These are phyloP conservation scores for Marasmius sp. DNA, from an alignment of 1,284 basidiomycete species.

Conservation along the genomic window DNA sequence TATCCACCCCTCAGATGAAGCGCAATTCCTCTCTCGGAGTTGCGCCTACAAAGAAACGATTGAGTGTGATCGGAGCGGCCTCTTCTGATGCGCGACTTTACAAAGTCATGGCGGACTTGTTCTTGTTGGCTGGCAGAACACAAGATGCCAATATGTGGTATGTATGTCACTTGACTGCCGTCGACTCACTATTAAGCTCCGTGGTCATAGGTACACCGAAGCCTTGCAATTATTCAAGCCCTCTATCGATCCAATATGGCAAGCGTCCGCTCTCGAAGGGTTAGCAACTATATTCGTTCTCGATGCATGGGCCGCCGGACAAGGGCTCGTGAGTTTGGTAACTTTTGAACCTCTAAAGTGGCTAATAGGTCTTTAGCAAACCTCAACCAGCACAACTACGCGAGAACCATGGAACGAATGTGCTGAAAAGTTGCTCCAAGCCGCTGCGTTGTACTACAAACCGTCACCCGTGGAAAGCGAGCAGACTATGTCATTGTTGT, in stretches of 20 bases:
- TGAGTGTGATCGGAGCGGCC: slow-evolving; percentile 61
- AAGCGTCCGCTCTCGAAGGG: slow-evolving; percentile 84
- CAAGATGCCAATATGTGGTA: slow-evolving; percentile 82
- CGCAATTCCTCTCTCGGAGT: slow-evolving; percentile 54
- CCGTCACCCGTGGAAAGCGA: slow-evolving; percentile 55
- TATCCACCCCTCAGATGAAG: slow-evolving; percentile 47
- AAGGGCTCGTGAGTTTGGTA: slow-evolving; percentile 60
- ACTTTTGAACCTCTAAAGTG: slow-evolving; percentile 4
- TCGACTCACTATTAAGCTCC: slow-evolving; percentile 19
- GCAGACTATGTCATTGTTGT: slow-evolving; percentile 57
- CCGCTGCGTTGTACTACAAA: slow-evolving; percentile 61
- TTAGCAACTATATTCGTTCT: slow-evolving; percentile 76
- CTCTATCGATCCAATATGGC: slow-evolving; percentile 80
- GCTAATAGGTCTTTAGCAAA: slow-evolving; percentile 38
- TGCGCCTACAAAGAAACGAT: slow-evolving; percentile 54
- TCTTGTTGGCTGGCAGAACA: slow-evolving; percentile 78
- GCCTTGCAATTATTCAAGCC: slow-evolving; percentile 72
- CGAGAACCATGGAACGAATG: slow-evolving; percentile 72
- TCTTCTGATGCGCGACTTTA: slow-evolving; percentile 78
- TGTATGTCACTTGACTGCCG: slow-evolving; percentile 21
- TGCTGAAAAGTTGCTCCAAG: slow-evolving; percentile 68
- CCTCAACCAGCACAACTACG: slow-evolving; percentile 37
- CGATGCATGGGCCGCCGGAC: slow-evolving; percentile 78
- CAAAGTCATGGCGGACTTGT: slow-evolving; percentile 89
- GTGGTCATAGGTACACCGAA: slow-evolving; percentile 73